Evolutionary conservation across 2,329 filamentous ascomycete genomes (phyloP), one percentile per base, ranked within the genome.

Genomic region (Sordariomycetes sp.): DNA sequence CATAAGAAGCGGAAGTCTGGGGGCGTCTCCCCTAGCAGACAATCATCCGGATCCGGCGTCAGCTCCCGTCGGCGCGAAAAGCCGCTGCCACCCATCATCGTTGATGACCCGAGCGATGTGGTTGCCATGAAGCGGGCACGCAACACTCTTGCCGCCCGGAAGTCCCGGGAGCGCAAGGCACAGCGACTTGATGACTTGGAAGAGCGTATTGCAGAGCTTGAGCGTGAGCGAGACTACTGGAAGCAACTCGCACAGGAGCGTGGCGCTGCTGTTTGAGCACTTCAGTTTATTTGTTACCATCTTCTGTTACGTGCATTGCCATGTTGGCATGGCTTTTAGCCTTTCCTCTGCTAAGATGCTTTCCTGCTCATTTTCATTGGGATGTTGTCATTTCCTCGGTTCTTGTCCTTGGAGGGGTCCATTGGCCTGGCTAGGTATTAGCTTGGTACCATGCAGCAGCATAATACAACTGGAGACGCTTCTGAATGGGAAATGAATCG

Each of bases 71-170:
- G 87, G 68, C 87, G 89, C 61, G 84, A 89, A 67, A 92, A 91
- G 78, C 85, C 87, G 61, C 76, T 95, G 57, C 85, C 87, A 61
- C 85, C 86, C 7, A 91, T 96, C 68, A 74, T 86, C 60, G 81
- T 90, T 42, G 81, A 85, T 32, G 89, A 96, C 63, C 81, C 84
- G 1, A 73, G 64, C 50, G 91, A 96, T 65, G 81, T 80, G 10
- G 69, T 87, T n/a, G 90, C 89, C 22, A 81, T 91, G 78, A 96
- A 96, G 84, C 88, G 92, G 69, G 91, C 90, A 55, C 87, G 90
- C 63, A 97, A 96, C 70, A 95, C 90, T 10, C 81, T 95, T 69
- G 92, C 92, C 20, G 92, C 92, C 65, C 90, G 92, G 63, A 96
- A 96, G 74, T 96, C 90, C 59, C 86, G 92, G 56, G 86, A 90